phyloP scores from a whole-genome alignment of 805 yeast genomes.

The Blastobotrys muscicola region DNA sequence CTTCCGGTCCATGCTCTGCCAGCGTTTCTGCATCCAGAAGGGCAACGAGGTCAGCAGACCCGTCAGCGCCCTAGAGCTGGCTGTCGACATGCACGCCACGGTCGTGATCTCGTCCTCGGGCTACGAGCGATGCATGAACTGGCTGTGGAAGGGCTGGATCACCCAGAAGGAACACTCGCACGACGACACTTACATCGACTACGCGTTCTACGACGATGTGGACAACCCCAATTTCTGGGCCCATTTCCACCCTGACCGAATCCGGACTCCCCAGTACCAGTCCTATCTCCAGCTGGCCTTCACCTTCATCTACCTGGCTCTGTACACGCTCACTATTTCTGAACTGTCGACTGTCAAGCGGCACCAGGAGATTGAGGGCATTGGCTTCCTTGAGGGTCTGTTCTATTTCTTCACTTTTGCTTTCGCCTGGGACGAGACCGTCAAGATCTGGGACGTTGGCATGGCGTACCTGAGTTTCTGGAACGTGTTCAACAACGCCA shows the following conservation, averaged over 20 bases:
- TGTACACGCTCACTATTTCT: conserved; percentile 59
- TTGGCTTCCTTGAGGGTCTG: conserved; percentile 34
- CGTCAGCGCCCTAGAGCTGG: conserved; percentile 69
- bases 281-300: conserved; percentile 60
- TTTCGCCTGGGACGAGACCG: conserved; percentile 54
- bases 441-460: conserved; percentile 72
- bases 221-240: conserved; percentile 42
- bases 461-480: conserved; percentile 62
- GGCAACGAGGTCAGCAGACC: conserved; percentile 56
- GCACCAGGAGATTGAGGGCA: conserved; percentile 12
- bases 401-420: conserved; percentile 61
- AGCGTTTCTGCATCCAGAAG: conserved; percentile 57
- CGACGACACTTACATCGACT: conserved; percentile 52
- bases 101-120: conserved; percentile 71
- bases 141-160: conserved; percentile 95
- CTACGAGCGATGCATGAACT: conserved; percentile 74
- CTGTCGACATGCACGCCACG: conserved; percentile 77
- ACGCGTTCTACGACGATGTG: conserved; percentile 53
- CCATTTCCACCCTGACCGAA: conserved; percentile 75
- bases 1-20: conserved; percentile 69
- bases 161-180: conserved; percentile 40
- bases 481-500: conserved; percentile 64
- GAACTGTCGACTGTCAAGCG: conserved; percentile 22
- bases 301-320: conserved; percentile 49
- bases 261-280: conserved; percentile 79